Base-by-base conservation (phyloP, 257 asterid genomes). In the Avicennia marina region DNA sequence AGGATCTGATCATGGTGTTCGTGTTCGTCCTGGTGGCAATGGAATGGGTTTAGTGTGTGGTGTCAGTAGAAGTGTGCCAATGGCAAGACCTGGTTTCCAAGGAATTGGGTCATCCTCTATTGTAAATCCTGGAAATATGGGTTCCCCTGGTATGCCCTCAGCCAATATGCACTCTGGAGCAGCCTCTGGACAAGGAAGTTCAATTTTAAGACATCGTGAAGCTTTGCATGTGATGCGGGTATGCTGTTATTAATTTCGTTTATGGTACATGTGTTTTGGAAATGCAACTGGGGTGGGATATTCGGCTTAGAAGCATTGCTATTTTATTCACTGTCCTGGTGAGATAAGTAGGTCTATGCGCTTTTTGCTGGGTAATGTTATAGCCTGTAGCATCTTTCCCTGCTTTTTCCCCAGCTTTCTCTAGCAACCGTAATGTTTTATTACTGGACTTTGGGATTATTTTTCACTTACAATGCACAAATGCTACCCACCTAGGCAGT, bases 21-120 rank as follows among this genome's bases (percentile, higher is more conserved):
- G 82, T 44, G 56, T 75, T 66, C 82, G 75, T 70, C 66, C 95
- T 9, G 72, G 94, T 65, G 83, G 90, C 45, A 88, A 46, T 70
- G 94, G 75, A 57, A 73, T 78, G 78, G 79, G 86, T 59, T 59
- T 75, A 54, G 72, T 75, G 69, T 53, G 78, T 55, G 82, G 84
- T 46, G 76, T 74, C 44, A 93, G 73, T 47, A 72, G 99, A 74
- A 70, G 79, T 73, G 72, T 71, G 79, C 78, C 94, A 41, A 64
- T 82, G 64, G 77, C 74, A 2, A 85, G 97, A 71, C 95, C 89
- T 53, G 91, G 90, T 10, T 72, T 78, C 69, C 97, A 78, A 54
- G 89, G 94, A 58, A 43, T 81, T 48, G 78, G 85, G 36, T 70
- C 95, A 17, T 63, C 98, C 24, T 43, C 96, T 53, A 64, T 71